A percentile compares a stretch with the other conserved stretches of the same genome.
Evolutionary conservation across 2,329 filamentous ascomycete species (phyloP).

Genomic region (Fusarium begoniae): DNA sequence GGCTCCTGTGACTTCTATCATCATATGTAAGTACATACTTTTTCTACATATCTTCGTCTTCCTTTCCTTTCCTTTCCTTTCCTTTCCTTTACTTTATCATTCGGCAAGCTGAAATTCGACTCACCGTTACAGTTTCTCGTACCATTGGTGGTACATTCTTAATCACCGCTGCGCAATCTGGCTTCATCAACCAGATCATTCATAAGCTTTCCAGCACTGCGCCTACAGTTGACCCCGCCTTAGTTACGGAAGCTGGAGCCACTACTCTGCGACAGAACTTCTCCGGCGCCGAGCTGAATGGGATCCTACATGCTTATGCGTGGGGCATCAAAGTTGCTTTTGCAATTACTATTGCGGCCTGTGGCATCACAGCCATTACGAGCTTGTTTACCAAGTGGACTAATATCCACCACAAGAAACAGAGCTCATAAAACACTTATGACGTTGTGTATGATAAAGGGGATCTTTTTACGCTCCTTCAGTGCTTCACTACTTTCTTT

Average conservation of each 20-base stretch:
- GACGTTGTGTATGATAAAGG: fast-evolving
- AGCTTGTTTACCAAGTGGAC: not conserved
- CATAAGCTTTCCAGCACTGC: not conserved
- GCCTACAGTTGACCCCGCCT: not conserved
- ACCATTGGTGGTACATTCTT: not conserved
- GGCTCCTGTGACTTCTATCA: not conserved
- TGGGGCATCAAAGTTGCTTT: not conserved
- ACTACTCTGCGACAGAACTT: not conserved
- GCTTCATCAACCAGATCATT: not conserved
- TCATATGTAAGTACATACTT: not conserved
- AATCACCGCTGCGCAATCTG: not conserved
- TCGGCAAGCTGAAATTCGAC: not conserved
- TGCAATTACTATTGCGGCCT: not conserved
- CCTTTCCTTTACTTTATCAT: fast-evolving
- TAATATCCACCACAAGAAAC: not conserved
- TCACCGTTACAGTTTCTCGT: not conserved
- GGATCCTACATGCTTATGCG: not conserved
- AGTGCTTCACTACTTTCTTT: fast-evolving
- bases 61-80: no score
- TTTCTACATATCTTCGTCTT: fast-evolving
- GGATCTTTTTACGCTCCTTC: fast-evolving
- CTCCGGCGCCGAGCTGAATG: not conserved
- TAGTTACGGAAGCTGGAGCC: not conserved
- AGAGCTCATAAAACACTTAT: fast-evolving
- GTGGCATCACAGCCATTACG: not conserved